These are phyloP conservation scores for Phaeosphaeriaceae sp. DNA, from an alignment of 2,329 filamentous ascomycete genomes.

Conservation along the genomic window DNA sequence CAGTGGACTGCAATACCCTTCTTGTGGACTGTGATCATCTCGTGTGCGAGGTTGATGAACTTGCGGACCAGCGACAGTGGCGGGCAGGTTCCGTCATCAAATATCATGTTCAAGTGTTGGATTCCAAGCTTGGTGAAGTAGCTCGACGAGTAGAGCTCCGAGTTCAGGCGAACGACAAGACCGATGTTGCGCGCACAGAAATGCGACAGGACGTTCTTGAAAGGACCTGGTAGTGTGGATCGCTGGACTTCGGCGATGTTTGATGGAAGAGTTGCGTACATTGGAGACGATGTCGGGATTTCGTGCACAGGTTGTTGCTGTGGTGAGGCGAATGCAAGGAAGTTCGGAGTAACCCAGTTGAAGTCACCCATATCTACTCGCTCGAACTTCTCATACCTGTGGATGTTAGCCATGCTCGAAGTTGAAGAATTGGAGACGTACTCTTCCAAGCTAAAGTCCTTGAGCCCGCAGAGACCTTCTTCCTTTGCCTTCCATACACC, in stretches of 20 bases:
- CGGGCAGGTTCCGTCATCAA: conserved; percentile 96
- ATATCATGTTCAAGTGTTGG: conserved; percentile 98
- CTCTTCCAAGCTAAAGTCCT: conserved; percentile 95
- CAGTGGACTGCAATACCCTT: conserved; percentile 97
- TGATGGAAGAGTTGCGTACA: conserved; percentile 76
- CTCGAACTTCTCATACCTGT: conserved; percentile 87
- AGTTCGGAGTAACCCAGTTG: conserved; percentile 97
- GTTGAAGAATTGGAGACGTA: conserved; percentile 46
- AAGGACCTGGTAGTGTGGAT: conserved; percentile 78
- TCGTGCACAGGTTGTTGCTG: conserved; percentile 79
- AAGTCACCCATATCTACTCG: conserved; percentile 98
- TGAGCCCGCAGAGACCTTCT: conserved; percentile 86
- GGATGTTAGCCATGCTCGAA: conserved; percentile 21
- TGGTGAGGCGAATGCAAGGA: conserved; percentile 95
- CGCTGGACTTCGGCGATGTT: conserved; percentile 75
- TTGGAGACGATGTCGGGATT: conserved; percentile 74
- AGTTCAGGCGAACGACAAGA: conserved; percentile 93
- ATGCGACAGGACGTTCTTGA: conserved; percentile 94
- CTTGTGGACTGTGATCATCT: conserved; percentile 89
- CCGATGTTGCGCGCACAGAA: conserved; percentile 89
- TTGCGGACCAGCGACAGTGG: conserved; percentile 86
- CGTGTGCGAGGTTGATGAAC: conserved; percentile 93
- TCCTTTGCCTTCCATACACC: conserved; percentile 99
- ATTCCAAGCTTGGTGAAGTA: conserved; percentile 97
- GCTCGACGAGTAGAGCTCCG: conserved; percentile 92